Conservation (phyloP, 1,139 yeast species). For the Meyerozyma sp. region DNA sequence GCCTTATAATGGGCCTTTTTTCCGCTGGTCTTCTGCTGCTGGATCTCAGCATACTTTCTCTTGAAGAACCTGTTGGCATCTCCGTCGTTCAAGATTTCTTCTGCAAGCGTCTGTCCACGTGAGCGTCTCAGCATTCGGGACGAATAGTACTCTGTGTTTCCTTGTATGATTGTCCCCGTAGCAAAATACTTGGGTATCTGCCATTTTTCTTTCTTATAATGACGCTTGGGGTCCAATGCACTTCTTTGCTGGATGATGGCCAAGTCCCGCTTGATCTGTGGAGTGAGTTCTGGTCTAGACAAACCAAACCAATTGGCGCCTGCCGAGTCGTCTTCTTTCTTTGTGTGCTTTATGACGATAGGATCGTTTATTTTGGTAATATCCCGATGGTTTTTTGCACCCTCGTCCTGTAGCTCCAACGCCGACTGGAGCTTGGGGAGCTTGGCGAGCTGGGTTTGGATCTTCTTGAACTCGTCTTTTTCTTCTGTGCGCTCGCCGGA, state of each 20-base stretch:
- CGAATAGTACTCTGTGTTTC: conserved; percentile 72
- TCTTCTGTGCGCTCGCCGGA: conserved; percentile 6
- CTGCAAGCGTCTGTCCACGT: conserved; percentile 73
- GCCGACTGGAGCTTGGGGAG: conserved; percentile 34
- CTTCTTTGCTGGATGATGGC: conserved; percentile 77
- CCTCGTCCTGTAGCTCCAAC: conserved; percentile 6
- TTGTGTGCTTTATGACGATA: conserved; percentile 18
- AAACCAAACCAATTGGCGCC: conserved; percentile 78
- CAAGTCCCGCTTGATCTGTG: conserved; percentile 70
- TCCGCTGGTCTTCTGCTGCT: conserved; percentile 69
- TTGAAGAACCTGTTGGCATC: conserved; percentile 73
- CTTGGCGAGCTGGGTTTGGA: conserved; percentile 23
- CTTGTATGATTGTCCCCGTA: conserved; percentile 83
- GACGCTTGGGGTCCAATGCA: conserved; percentile 92
- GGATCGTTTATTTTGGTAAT: conserved; percentile 49
- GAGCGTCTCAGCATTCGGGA: conserved; percentile 66
- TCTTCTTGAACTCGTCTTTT: conserved; percentile 19
- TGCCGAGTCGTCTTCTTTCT: conserved; percentile 19
- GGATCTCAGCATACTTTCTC: conserved; percentile 79
- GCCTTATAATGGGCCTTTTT: conserved; percentile 65
- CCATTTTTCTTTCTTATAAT: conserved; percentile 86
- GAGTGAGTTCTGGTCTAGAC: conserved; percentile 76
- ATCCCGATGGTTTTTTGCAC: conserved; percentile 9
- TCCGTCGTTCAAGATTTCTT: conserved; percentile 73
- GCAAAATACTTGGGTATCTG: conserved; percentile 77